Base-by-base conservation (phyloP, 2,329 filamentous ascomycete genomes). In the Epichloe elymi region DNA sequence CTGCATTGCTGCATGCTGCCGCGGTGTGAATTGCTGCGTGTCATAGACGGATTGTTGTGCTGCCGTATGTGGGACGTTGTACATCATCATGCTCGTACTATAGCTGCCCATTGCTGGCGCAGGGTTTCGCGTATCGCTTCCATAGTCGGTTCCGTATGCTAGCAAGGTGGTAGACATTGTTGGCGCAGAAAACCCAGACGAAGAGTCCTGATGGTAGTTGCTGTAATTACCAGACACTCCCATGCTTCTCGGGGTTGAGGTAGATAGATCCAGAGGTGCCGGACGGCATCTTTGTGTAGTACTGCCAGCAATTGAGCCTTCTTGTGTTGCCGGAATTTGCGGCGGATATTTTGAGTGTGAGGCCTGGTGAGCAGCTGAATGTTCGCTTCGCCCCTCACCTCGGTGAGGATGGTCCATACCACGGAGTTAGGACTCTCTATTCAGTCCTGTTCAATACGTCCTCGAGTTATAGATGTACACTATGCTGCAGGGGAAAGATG, bases 321-420 rank as follows among this genome's bases (percentile, higher is more conserved):
- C 69, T 56, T 73, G 70, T 50, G 73, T 70, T 57, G 75, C 67
- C 49, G 73, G 66, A 55, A 77, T 70, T 58, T 75, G 72, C 57
- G 73, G 61, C 54, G 72, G 63, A 58, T 76, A 80, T 67, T 76
- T 73, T 48, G 72, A 65, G 65, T 72, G 74, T 67, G 75, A 75
- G 63, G 71, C 68, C 63, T 79, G 74, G 70, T 84, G 83, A 68
- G 77, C 73, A 65, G 80, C 75, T 30, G 26, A 30, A 70, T 78
- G 74, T 70, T 86, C 85, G 78, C 85, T 80, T 73, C 85, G 84
- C 78, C 85, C 84, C 74, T 82, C 77, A 64, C 80, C 75, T 65
- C 78, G 80, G 69, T 79, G 79, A 72, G 83, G 80, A 70, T 85
- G 82, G 74, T 91, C 87, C 87, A 93, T 93, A 65, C 80, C 82